Evolutionary conservation across 1,284 basidiomycete species (phyloP).

Genomic region (Puccinia polysora): DNA sequence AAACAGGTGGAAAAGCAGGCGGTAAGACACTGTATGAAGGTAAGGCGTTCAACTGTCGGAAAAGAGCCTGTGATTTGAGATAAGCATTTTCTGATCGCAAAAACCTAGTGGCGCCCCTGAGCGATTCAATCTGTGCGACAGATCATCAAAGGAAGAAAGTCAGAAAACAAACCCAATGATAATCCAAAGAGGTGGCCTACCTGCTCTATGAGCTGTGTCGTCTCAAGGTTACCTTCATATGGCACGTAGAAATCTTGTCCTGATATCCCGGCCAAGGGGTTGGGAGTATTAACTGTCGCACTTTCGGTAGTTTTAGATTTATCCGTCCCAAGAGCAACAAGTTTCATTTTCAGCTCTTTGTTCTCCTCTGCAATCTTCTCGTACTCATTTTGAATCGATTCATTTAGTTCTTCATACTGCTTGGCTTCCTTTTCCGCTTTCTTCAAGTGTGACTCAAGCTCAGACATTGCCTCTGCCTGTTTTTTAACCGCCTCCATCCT

Average conservation of each 20-base stretch:
- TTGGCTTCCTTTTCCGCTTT: slow-evolving; percentile 46
- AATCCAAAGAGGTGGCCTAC: slow-evolving; percentile 54
- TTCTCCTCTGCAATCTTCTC: slow-evolving; percentile 64
- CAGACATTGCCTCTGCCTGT: slow-evolving; percentile 71
- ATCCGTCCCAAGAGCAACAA: slow-evolving; percentile 8
- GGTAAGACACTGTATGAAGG: slow-evolving; percentile 59
- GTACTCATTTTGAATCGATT: slow-evolving; percentile 81
- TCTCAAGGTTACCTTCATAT: slow-evolving; percentile 73
- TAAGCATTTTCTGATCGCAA: slow-evolving; percentile 84
- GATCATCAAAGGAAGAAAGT: slow-evolving; percentile 38
- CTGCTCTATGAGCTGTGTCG: slow-evolving; percentile 77
- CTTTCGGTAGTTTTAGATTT: slow-evolving; percentile 43
- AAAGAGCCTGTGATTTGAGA: slow-evolving; percentile 80
- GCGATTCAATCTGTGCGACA: slow-evolving; percentile 69
- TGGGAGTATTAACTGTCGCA: slow-evolving; percentile 12
- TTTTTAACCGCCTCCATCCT: slow-evolving; percentile 84
- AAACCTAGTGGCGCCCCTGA: slow-evolving; percentile 81
- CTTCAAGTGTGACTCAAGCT: slow-evolving; percentile 61
- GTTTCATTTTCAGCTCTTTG: not conserved
- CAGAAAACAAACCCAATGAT: slow-evolving; percentile 27
- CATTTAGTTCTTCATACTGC: slow-evolving; percentile 79
- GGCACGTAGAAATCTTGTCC: slow-evolving; percentile 60
- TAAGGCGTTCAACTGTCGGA: slow-evolving; percentile 71
- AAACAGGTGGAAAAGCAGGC: slow-evolving; percentile 46
- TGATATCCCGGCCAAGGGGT: slow-evolving; percentile 11